phyloP scores from a whole-genome alignment of 129 eudicot species.

The Flaveria bidentis region DNA sequence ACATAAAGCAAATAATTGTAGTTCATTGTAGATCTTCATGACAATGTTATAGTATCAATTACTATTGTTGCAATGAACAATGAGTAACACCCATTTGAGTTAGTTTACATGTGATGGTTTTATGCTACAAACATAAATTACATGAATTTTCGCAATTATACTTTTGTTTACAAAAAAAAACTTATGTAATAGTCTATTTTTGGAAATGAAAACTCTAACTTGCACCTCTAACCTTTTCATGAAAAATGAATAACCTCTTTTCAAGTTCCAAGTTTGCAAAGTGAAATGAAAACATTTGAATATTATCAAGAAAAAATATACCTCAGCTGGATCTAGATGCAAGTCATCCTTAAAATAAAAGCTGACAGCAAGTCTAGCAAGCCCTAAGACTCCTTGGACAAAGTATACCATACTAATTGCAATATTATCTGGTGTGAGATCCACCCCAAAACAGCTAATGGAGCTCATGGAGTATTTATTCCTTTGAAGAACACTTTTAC shows the following conservation, averaged over 20 bases:
- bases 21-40: no score
- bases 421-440: conserved; percentile 84
- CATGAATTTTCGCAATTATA: neutral
- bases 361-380: conserved; percentile 90
- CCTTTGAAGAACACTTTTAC: conserved; percentile 43
- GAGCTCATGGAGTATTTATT: conserved; percentile 48
- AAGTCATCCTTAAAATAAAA: conserved; percentile 94
- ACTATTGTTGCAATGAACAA: neutral
- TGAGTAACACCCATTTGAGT: neutral
- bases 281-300: conserved; percentile 4
- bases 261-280: conserved; percentile 7
- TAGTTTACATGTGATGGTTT: neutral
- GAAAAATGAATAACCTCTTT: neutral
- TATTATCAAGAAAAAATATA: conserved; percentile 30
- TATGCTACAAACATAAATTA: neutral
- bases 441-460: conserved; percentile 70
- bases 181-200: neutral
- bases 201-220: neutral
- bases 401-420: conserved; percentile 98
- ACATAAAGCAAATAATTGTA: no score
- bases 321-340: conserved; percentile 99
- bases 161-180: neutral
- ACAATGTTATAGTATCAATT: neutral
- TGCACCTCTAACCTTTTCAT: neutral
- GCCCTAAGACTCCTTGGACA: conserved; percentile 98